These are phyloP conservation scores for Sclerotiophoma versabilis DNA, from an alignment of 2,329 filamentous ascomycete species.

Conservation along the genomic window DNA sequence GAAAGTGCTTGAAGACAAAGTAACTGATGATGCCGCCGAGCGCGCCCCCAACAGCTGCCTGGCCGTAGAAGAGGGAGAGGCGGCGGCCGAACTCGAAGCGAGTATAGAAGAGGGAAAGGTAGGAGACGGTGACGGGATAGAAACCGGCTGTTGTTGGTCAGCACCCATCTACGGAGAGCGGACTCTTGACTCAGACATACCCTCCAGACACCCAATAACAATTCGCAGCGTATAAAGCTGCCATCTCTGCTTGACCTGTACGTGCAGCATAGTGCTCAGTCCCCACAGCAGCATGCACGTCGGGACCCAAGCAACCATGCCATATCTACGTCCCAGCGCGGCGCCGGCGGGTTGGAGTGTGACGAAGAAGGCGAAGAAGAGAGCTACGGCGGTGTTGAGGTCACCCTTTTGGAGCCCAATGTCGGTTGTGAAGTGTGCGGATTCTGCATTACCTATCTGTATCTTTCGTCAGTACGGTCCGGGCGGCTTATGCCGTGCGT, in stretches of 20 bases:
- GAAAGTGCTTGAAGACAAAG: slow-evolving; percentile 56
- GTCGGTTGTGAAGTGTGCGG: slow-evolving; percentile 66
- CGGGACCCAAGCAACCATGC: slow-evolving; percentile 64
- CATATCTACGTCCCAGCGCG: slow-evolving; percentile 64
- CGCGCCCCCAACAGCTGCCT: slow-evolving; percentile 63
- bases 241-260: slow-evolving; percentile 56
- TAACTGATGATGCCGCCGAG: slow-evolving; percentile 63
- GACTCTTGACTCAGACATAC: slow-evolving; percentile 29
- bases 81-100: slow-evolving; percentile 64
- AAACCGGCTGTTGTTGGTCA: slow-evolving; percentile 57
- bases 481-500: background rate
- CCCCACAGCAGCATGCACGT: slow-evolving; percentile 64
- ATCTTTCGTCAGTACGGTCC: background rate
- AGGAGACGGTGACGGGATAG: slow-evolving; percentile 66
- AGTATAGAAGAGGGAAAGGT: slow-evolving; percentile 65
- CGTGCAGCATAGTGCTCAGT: slow-evolving; percentile 56
- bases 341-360: slow-evolving; percentile 63
- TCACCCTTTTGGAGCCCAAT: slow-evolving; percentile 61
- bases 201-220: slow-evolving; percentile 57
- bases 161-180: slow-evolving; percentile 6
- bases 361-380: slow-evolving; percentile 68
- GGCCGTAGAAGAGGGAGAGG: slow-evolving; percentile 64
- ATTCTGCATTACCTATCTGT: slow-evolving; percentile 62
- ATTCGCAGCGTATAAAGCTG: slow-evolving; percentile 57
- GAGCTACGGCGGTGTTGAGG: slow-evolving; percentile 63